Conservation (phyloP, 352 stramenopile genomes). For the Phytophthora citrophthora region DNA sequence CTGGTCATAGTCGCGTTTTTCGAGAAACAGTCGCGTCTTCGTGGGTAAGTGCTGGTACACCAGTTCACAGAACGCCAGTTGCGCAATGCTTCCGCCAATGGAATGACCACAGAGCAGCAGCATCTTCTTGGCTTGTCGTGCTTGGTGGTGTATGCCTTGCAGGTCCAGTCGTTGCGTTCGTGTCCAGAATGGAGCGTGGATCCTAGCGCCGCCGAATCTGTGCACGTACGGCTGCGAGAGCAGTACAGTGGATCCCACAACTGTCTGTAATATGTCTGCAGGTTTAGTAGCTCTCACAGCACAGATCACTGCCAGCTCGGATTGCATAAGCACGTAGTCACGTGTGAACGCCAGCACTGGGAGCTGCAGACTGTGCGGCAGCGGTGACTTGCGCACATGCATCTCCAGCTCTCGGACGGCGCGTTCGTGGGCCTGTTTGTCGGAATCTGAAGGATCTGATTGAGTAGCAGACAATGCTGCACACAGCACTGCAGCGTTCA, state of each 20-base stretch:
- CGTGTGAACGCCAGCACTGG: constrained; percentile 55
- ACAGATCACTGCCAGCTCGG: constrained; percentile 64
- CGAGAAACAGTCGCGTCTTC: constrained; percentile 53
- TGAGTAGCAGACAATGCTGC: constrained; percentile 56
- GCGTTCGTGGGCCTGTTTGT: constrained; percentile 25
- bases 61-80: constrained; percentile 78
- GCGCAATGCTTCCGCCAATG: constrained; percentile 83
- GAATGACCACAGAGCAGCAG: constrained; percentile 83
- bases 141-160: constrained; percentile 52
- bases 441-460: constrained; percentile 19
- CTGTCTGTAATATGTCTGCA: constrained; percentile 68
- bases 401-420: constrained; percentile 54
- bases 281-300: constrained; percentile 66
- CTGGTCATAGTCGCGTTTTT: constrained; percentile 68
- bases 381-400: constrained; percentile 64
- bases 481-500: constrained; percentile 81
- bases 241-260: constrained; percentile 73
- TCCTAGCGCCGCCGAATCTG: constrained; percentile 73
- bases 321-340: constrained; percentile 74
- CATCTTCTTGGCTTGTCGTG: constrained; percentile 59
- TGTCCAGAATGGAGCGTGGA: constrained; percentile 85
- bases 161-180: constrained; percentile 65
- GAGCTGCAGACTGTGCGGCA: constrained; percentile 68
- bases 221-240: constrained; percentile 71
- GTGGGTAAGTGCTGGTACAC: constrained; percentile 73